A percentile compares a stretch with the other conserved stretches of the same genome.
These are phyloP conservation scores for Batrachochytrium dendrobatidis DNA, from an alignment of 371 early-diverging fungal species.

Conservation along the genomic window DNA sequence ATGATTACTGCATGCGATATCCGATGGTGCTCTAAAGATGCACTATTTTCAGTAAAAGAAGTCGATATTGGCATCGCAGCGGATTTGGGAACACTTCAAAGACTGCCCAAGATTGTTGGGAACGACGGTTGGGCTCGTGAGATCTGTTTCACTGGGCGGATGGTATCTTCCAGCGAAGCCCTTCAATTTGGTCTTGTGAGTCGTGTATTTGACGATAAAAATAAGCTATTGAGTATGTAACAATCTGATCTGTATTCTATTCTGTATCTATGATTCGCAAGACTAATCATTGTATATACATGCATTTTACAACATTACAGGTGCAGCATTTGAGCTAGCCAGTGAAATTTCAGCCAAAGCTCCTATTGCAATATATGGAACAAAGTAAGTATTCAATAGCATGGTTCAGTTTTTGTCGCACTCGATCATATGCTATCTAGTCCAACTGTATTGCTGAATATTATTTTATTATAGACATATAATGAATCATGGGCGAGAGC, in stretches of 20 bases:
- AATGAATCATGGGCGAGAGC: slow-evolving; percentile 85
- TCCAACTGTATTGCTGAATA: background rate
- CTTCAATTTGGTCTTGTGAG: slow-evolving; percentile 71
- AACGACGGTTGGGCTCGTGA: slow-evolving; percentile 87
- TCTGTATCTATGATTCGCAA: background rate
- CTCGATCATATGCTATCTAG: background rate
- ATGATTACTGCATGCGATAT: slow-evolving; percentile 88
- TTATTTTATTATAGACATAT: slow-evolving; percentile 46
- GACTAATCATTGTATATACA: slow-evolving; percentile 11
- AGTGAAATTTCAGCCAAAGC: slow-evolving; percentile 76
- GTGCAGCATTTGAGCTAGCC: slow-evolving; percentile 65
- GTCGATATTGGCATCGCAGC: slow-evolving; percentile 89
- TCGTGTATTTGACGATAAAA: slow-evolving; percentile 52
- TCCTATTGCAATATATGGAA: slow-evolving; percentile 80
- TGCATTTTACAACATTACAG: slow-evolving; percentile 9
- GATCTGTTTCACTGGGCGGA: slow-evolving; percentile 75
- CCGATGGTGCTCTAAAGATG: slow-evolving; percentile 71
- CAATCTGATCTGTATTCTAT: background rate
- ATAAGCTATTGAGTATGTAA: slow-evolving; percentile 29
- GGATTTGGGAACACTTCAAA: slow-evolving; percentile 76
- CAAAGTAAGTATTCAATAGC: slow-evolving; percentile 55
- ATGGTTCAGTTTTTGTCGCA: background rate
- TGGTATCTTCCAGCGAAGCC: slow-evolving; percentile 72
- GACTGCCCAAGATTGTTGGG: slow-evolving; percentile 89
- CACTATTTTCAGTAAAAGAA: slow-evolving; percentile 82